Conservation (phyloP, 495 filamentous ascomycete species). For the Penicillium odoratum region DNA sequence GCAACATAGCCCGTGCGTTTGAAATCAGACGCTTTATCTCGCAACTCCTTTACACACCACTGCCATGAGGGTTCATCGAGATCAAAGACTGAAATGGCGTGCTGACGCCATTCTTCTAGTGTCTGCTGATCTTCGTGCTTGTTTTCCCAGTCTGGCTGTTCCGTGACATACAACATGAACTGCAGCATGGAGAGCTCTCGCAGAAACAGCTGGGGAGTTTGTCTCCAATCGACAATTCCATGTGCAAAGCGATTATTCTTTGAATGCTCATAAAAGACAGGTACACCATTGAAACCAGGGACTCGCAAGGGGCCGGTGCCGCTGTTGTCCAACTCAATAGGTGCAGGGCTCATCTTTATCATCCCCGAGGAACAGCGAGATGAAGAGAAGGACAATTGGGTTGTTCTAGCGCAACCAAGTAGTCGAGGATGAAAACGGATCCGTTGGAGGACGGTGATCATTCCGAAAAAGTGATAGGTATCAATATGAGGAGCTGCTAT, state of each 20-base stretch:
- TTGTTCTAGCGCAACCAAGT: constrained; percentile 12
- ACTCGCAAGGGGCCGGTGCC: constrained; percentile 14
- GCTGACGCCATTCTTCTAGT: constrained; percentile 11
- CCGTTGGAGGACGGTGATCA: constrained; percentile 11
- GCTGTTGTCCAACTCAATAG: constrained; percentile 13
- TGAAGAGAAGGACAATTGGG: constrained; percentile 7
- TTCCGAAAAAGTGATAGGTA: constrained; percentile 3
- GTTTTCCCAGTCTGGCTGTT: constrained; percentile 12
- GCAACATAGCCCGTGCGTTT: constrained; percentile 12
- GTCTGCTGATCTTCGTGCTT: constrained; percentile 10
- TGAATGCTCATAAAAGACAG: constrained; percentile 13
- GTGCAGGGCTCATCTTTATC: constrained; percentile 8
- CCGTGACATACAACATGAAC: constrained; percentile 12
- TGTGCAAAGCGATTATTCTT: constrained; percentile 13
- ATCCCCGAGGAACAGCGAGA: constrained; percentile 8
- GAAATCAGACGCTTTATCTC: constrained; percentile 14
- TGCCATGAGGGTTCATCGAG: constrained; percentile 13
- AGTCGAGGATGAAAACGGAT: constrained; percentile 10
- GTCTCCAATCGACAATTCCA: constrained; percentile 17
- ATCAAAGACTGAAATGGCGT: constrained; percentile 11
- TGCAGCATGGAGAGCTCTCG: constrained; percentile 9
- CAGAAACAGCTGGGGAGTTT: constrained; percentile 7
- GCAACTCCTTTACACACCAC: constrained; percentile 17
- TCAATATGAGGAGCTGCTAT: neutral
- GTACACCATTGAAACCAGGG: constrained; percentile 15